These are phyloP conservation scores for Irpex lacteus DNA, from an alignment of 1,284 basidiomycete genomes.

Conservation along the genomic window DNA sequence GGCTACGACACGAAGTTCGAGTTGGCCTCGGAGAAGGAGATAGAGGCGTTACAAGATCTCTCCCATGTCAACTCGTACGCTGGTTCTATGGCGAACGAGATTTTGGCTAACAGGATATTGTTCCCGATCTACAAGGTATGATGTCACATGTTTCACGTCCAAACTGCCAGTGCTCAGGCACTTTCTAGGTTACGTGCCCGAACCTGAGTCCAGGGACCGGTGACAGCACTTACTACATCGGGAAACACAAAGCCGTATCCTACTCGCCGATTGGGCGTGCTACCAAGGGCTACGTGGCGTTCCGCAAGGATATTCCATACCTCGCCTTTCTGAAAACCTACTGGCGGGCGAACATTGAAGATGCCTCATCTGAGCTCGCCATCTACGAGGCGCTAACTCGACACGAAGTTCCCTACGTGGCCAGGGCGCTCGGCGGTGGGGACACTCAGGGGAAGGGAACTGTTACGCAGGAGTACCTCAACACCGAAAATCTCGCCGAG, in stretches of 20 bases:
- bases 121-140: background rate
- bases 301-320: background rate
- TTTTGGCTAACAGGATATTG: background rate
- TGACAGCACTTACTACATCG: background rate
- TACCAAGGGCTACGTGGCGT: constrained; percentile 7
- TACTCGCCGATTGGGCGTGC: constrained; percentile 1
- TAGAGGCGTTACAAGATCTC: background rate
- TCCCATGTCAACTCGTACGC: background rate
- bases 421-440: constrained; percentile 4
- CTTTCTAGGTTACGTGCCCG: background rate
- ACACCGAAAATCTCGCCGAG: background rate
- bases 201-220: background rate
- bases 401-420: background rate
- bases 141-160: background rate
- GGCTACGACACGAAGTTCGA: background rate
- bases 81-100: background rate
- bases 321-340: constrained; percentile 6
- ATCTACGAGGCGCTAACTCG: background rate
- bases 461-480: background rate
- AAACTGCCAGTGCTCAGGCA: background rate
- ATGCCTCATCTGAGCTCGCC: background rate
- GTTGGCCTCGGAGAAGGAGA: background rate
- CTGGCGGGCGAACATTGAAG: constrained; percentile 1
- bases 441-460: background rate
- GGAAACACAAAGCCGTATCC: background rate